Percentiles rank a stretch among this genome's conserved stretches.
phyloP scores from a whole-genome alignment of 148 eudicot genomes.

The Polygonum maritimum region DNA sequence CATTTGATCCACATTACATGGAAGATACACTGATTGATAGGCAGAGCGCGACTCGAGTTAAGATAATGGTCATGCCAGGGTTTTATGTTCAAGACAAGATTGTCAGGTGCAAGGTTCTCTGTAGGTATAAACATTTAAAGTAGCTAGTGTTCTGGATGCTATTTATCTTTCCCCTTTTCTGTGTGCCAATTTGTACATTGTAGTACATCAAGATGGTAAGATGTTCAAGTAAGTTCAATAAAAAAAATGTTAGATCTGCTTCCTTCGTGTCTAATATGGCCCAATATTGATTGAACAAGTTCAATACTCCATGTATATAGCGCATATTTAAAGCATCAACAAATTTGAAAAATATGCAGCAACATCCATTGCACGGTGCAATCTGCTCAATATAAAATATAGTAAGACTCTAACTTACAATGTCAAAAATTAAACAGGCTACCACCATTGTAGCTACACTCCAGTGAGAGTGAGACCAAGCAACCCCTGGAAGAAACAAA shows the following conservation, averaged over 20 bases:
- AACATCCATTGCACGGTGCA: background rate
- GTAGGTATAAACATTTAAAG: constrained; percentile 47
- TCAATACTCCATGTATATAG: background rate
- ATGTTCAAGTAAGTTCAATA: background rate
- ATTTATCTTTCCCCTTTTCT: background rate
- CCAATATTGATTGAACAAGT: background rate
- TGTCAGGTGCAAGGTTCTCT: constrained; percentile 80
- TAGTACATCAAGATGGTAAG: background rate
- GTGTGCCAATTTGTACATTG: background rate
- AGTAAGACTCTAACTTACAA: background rate
- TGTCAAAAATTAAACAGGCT: background rate
- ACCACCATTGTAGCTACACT: background rate
- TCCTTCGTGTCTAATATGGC: background rate
- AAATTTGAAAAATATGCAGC: background rate
- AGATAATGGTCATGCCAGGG: constrained; percentile 96
- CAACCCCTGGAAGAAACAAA: background rate
- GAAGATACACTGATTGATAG: constrained; percentile 59
- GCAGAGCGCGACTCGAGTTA: constrained; percentile 58
- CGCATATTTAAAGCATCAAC: background rate
- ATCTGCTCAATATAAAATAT: background rate
- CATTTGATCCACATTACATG: constrained; percentile 70
- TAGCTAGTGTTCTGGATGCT: background rate
- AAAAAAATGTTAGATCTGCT: background rate
- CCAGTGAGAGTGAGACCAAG: background rate
- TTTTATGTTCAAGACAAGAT: constrained; percentile 84